Evolutionary conservation across 768 basidiomycete genomes (phyloP), one percentile per base, ranked within the genome.

Genomic region (Tulasnella sp.): DNA sequence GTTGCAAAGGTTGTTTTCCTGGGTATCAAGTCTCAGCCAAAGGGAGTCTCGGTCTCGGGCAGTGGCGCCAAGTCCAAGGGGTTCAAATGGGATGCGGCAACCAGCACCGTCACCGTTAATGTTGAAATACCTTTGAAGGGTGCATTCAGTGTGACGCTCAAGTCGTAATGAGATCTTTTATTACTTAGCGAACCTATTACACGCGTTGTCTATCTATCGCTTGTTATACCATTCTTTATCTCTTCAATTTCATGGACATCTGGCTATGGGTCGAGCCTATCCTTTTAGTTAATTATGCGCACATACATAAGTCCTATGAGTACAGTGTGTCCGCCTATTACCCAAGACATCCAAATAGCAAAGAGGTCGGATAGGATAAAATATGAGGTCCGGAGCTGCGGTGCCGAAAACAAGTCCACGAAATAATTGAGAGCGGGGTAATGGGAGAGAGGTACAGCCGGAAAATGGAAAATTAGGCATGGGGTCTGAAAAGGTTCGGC

Each of bases 1-100:
- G 82, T 89, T 72, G 82, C 85, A 40, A 83, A 84, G 42, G 86
- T 88, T n/a, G 80, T 83, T 7, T 83, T 88, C 80, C 81, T 88
- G 77, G 85, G 84, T 24, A 83, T 86, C 41, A 77, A 46, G 58
- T 81, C 64, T 24, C 76, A 81, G 0, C 87, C 87, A 31, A 81
- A 50, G 41, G 42, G 24, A 28, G 83, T 83, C 58, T 37, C 37
- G 37, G 81, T 81, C 34, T 60, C 44, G n/a, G 81, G 80, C 18
- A 77, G 58, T 14, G 72, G 37, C 14, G 81, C 60, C 50, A 46
- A 50, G n/a, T 54, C 74, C 42, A 42, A 75, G 41, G 80, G 72
- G 40, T 58, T 79, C 76, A 73, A 37, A 11, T 81, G 74, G 41
- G 81, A 81, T 48, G 28, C 72, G 50, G 54, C 48, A 24, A 81